Evolutionary conservation across 2,329 filamentous ascomycete genomes (phyloP).

Genomic region (Onygenales sp.): DNA sequence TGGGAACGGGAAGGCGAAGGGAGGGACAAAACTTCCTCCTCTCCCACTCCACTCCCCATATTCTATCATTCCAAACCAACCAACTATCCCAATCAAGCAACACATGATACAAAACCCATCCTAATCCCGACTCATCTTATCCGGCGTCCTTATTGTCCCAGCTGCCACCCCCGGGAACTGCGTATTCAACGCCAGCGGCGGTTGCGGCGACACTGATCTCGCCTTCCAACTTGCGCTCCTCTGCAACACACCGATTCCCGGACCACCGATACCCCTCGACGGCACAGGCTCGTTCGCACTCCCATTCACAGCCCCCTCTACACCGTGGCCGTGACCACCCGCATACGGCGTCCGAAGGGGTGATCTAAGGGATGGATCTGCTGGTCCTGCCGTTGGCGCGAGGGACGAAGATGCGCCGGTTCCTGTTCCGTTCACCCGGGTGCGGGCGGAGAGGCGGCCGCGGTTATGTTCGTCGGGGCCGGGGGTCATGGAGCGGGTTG

Average conservation of each 20-base stretch:
- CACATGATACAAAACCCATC: too few species aligned
- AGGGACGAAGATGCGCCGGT: background rate
- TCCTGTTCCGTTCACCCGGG: background rate
- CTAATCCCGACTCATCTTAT: slow-evolving; percentile 3
- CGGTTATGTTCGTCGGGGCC: background rate
- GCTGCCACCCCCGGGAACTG: background rate
- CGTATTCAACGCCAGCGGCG: background rate
- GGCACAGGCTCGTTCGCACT: background rate
- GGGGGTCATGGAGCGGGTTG: background rate
- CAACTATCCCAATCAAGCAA: too few species aligned
- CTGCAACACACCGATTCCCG: background rate
- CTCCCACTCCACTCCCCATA: too few species aligned
- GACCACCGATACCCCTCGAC: background rate
- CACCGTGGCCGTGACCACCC: background rate
- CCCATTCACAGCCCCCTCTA: background rate
- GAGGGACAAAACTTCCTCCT: too few species aligned
- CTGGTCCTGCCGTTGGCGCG: background rate
- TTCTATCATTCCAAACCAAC: too few species aligned
- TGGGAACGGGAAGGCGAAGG: too few species aligned
- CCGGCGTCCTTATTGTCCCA: background rate
- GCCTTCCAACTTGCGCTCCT: background rate
- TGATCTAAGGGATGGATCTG: background rate
- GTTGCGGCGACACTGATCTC: background rate
- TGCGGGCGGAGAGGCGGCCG: background rate
- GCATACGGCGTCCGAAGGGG: background rate